Evolutionary conservation across 495 filamentous ascomycete genomes (phyloP).

Genomic region (Trichoderma gamsii): DNA sequence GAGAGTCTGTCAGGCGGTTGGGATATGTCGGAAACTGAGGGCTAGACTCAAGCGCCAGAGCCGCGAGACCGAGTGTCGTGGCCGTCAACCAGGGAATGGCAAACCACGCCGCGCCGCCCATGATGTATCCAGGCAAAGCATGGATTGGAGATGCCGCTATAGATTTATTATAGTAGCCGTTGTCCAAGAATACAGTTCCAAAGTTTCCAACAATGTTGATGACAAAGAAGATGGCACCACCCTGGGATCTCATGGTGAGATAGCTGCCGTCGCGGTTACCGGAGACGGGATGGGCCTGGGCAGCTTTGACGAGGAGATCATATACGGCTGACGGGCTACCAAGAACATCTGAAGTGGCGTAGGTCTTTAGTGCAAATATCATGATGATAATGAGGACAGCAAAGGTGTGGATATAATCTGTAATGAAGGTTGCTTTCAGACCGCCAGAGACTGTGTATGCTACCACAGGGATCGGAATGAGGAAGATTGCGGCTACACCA

Average conservation of each 20-base stretch:
- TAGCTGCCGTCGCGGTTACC: constrained; percentile 47
- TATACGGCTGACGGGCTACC: constrained; percentile 43
- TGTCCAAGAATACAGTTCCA: constrained; percentile 39
- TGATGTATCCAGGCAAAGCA: constrained; percentile 43
- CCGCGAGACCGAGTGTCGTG: constrained; percentile 43
- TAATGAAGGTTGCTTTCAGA: constrained; percentile 40
- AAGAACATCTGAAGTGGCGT: constrained; percentile 38
- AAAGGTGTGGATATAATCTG: constrained; percentile 31
- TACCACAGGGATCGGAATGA: constrained; percentile 28
- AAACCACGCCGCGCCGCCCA: constrained; percentile 47
- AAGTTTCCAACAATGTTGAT: constrained; percentile 38
- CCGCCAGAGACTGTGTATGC: constrained; percentile 30
- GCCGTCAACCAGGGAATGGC: constrained; percentile 48
- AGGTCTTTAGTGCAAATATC: constrained; percentile 44
- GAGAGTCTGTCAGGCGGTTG: constrained; percentile 37
- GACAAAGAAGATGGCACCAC: constrained; percentile 43
- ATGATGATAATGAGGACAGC: constrained; percentile 40
- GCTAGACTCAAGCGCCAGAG: constrained; percentile 41
- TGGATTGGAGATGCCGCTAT: constrained; percentile 43
- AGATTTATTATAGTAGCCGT: constrained; percentile 45
- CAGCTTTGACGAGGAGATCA: constrained; percentile 42
- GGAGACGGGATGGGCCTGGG: constrained; percentile 36
- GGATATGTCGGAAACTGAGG: constrained; percentile 49
- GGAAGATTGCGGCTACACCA: constrained; percentile 77
- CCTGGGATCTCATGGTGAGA: constrained; percentile 46